Conservation (phyloP, 2,329 filamentous ascomycete species). For the Trichoderma koningiopsis region DNA sequence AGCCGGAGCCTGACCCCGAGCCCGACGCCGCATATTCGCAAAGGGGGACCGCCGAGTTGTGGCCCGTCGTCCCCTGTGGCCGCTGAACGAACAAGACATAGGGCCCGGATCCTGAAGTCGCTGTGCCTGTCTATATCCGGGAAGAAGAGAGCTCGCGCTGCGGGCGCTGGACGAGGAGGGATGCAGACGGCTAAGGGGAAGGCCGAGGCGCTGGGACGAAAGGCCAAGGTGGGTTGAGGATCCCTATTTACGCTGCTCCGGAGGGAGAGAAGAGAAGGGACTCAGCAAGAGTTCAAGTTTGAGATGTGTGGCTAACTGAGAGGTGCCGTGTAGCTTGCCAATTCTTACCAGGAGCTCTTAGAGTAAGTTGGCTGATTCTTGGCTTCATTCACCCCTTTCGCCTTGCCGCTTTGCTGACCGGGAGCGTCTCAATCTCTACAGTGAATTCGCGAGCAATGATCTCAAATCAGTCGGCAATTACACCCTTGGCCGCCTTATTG, state of each 20-base stretch:
- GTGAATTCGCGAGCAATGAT: slow-evolving; percentile 91
- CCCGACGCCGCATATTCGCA: slow-evolving; percentile 14
- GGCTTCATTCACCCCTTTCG: slow-evolving; percentile 7
- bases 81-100: not conserved
- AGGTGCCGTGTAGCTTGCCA: slow-evolving; percentile 71
- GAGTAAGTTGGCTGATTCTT: slow-evolving; percentile 63
- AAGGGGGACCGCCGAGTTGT: slow-evolving; percentile 6
- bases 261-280: not conserved
- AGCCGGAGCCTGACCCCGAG: slow-evolving; percentile 26
- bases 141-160: slow-evolving; percentile 15
- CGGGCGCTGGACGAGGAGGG: slow-evolving; percentile 39
- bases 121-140: slow-evolving; percentile 2
- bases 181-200: slow-evolving; percentile 59
- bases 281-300: not conserved
- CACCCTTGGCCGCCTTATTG: slow-evolving; percentile 84
- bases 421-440: slow-evolving; percentile 41
- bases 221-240: slow-evolving; percentile 57
- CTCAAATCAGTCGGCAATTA: slow-evolving; percentile 95
- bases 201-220: slow-evolving; percentile 61
- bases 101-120: slow-evolving; percentile 4
- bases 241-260: not conserved
- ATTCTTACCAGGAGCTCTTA: slow-evolving; percentile 93
- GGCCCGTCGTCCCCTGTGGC: slow-evolving; percentile 9
- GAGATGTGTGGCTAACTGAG: not conserved
- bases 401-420: slow-evolving; percentile 10